Base-by-base conservation (phyloP, 139 green algal species). In the Picochlorum sp. region DNA sequence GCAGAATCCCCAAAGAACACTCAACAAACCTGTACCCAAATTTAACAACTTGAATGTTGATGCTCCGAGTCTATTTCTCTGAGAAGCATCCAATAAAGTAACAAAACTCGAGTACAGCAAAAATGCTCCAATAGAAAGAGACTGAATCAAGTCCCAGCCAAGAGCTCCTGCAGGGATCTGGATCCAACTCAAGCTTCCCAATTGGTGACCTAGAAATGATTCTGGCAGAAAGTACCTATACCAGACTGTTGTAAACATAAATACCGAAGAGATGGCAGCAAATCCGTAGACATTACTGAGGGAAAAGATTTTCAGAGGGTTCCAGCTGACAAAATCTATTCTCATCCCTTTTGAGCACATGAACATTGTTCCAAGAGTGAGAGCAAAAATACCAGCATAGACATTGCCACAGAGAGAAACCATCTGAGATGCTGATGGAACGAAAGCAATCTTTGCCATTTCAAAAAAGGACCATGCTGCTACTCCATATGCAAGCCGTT, bases 31-130 rank as follows among this genome's bases (percentile, higher is more conserved):
- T 23, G 80, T 44, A 55, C 75, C 77, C 20, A 73, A 62, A 66
- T 83, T 83, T 21, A 83, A 70, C 15, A 54, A 45, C 45, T 73
- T 81, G 65, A 87, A 87, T 24, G 81, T 87, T 57, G 63, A 75
- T 4, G 79, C 81, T 1, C 73, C 73, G 20, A 87, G 65, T 23
- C 81, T 72, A 6, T 64, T 67, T 4, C 81, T 66, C 10, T 70
- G 55, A 3, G 72, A 65, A 2, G 81, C 81, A 61, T 87, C 78
- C 31, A 70, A 69, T 10, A 84, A 66, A 16, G 73, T 71, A 49
- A 51, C 65, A n/a, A 69, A 71, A 21, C 72, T 64, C 4, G 60
- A 44, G 10, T 45, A 70, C 0, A 61, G 51, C 41, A 86, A 50
- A 16, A 75, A 16, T 9, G 70, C 76, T 51, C 80, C 79, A 15